A percentile compares a stretch with the other conserved stretches of the same genome.
Conservation (phyloP, 768 basidiomycete species). For the Rhizopogon roseolus region DNA sequence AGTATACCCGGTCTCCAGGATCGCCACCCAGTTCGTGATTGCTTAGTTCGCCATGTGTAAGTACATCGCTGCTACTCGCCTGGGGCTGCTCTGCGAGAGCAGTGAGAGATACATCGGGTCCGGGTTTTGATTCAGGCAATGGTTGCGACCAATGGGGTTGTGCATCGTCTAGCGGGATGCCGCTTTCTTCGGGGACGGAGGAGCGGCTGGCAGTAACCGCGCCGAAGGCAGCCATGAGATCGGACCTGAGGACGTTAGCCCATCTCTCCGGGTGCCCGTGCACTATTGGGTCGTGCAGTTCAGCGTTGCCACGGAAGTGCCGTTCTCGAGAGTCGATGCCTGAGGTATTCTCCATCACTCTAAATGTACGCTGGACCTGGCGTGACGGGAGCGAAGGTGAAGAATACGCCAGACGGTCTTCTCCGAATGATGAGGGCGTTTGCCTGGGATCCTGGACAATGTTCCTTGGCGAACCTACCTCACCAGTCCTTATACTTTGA, state of each 20-base stretch:
- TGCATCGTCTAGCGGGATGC: not conserved
- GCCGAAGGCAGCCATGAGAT: constrained; percentile 45
- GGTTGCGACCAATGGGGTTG: not conserved
- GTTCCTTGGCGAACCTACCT: constrained; percentile 13
- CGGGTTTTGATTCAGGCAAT: constrained; percentile 6
- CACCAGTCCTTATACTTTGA: not conserved
- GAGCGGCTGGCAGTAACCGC: constrained; percentile 41
- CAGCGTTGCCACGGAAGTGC: not conserved
- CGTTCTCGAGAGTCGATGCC: constrained; percentile 9
- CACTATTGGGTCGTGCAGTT: not conserved
- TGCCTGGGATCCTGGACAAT: constrained; percentile 13
- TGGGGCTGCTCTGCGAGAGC: not conserved
- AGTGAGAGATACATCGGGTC: not conserved
- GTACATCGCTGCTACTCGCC: constrained; percentile 18
- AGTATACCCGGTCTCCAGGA: constrained; percentile 6
- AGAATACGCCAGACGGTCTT: constrained; percentile 20
- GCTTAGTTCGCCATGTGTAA: constrained; percentile 25
- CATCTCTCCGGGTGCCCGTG: constrained; percentile 26
- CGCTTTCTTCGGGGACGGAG: not conserved
- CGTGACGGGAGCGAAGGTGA: constrained; percentile 13
- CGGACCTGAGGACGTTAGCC: constrained; percentile 38
- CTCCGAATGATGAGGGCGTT: constrained; percentile 22
- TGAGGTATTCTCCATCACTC: constrained; percentile 4
- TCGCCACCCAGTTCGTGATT: constrained; percentile 21
- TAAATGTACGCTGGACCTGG: constrained; percentile 5